These are phyloP conservation scores for Rhynchospora tenuis DNA, from an alignment of 176 grass and related monocot species.

Conservation along the genomic window DNA sequence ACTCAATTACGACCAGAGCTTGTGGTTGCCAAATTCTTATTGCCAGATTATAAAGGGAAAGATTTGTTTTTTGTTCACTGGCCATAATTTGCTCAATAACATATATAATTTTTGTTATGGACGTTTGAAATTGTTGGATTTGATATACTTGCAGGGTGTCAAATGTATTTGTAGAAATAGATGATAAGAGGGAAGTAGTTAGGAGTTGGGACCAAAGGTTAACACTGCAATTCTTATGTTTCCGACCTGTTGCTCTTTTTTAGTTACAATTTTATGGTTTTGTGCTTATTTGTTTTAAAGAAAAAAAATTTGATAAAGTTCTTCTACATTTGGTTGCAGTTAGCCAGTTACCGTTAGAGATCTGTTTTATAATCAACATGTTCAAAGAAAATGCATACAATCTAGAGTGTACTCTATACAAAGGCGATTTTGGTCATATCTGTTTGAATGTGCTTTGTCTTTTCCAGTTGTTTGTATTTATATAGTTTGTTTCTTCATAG, in stretches of 20 bases:
- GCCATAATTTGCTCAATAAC: too few relatives aligned
- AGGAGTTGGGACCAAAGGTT: slow-evolving; percentile 81
- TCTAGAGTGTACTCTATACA: slow-evolving; percentile 40
- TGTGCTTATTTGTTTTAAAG: slow-evolving; percentile 10
- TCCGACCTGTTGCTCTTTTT: neutral
- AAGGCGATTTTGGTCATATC: neutral
- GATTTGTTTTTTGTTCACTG: slow-evolving; percentile 17
- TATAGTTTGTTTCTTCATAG: slow-evolving; percentile 27
- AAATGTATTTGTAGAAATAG: slow-evolving; percentile 84
- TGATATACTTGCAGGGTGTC: slow-evolving; percentile 51
- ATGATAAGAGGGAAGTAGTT: slow-evolving; percentile 84
- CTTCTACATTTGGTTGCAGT: slow-evolving; percentile 28
- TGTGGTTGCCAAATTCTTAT: slow-evolving; percentile 87
- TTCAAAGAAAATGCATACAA: too few relatives aligned
- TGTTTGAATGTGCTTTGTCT: neutral
- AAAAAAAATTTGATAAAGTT: neutral
- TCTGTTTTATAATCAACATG: slow-evolving; percentile 89
- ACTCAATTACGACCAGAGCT: slow-evolving; percentile 81
- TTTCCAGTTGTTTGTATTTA: neutral
- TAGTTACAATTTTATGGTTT: neutral
- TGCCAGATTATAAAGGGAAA: slow-evolving; percentile 89
- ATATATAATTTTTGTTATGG: slow-evolving; percentile 14
- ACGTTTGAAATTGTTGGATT: slow-evolving; percentile 15
- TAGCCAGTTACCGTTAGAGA: slow-evolving; percentile 86
- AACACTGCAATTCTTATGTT: neutral